These are phyloP conservation scores for Diaporthe humulicola DNA, from an alignment of 2,329 filamentous ascomycete genomes.

Conservation along the genomic window DNA sequence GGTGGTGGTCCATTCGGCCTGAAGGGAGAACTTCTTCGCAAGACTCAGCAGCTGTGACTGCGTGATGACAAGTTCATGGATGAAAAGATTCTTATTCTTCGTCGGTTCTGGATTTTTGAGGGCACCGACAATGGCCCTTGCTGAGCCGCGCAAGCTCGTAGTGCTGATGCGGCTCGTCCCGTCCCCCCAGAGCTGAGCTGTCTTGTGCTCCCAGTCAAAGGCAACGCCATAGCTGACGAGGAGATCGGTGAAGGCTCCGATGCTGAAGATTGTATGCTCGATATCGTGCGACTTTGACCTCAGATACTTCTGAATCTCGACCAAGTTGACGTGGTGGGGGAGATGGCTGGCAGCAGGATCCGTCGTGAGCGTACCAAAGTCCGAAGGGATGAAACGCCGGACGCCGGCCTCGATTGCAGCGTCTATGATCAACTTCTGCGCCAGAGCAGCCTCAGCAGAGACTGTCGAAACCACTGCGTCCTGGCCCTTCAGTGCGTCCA, in stretches of 20 bases:
- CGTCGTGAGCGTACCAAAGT: conserved; percentile 26
- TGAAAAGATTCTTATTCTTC: not conserved
- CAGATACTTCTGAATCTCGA: conserved; percentile 15
- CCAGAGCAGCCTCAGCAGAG: not conserved
- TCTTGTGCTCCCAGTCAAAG: conserved; percentile 24
- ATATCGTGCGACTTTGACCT: not conserved
- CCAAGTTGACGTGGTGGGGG: not conserved
- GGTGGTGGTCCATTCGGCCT: conserved; percentile 3
- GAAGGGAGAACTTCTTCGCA: not conserved
- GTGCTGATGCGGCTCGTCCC: conserved; percentile 2
- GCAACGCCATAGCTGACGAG: not conserved
- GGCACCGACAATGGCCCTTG: not conserved
- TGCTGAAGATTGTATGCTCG: conserved; percentile 13
- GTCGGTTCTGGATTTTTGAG: conserved; percentile 1
- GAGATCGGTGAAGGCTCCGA: conserved; percentile 11
- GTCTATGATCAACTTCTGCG: conserved; percentile 19
- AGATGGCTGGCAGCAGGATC: conserved; percentile 2
- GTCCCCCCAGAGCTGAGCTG: conserved; percentile 5
- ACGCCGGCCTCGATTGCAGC: conserved; percentile 27
- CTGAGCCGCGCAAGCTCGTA: not conserved
- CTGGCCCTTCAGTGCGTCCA: conserved; percentile 12
- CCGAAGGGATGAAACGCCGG: conserved; percentile 26
- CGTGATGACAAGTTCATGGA: not conserved
- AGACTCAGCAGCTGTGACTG: not conserved
- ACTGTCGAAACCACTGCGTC: conserved; percentile 28